phyloP scores from a whole-genome alignment of 2,329 filamentous ascomycete genomes.

The Ophiostoma ulmi region DNA sequence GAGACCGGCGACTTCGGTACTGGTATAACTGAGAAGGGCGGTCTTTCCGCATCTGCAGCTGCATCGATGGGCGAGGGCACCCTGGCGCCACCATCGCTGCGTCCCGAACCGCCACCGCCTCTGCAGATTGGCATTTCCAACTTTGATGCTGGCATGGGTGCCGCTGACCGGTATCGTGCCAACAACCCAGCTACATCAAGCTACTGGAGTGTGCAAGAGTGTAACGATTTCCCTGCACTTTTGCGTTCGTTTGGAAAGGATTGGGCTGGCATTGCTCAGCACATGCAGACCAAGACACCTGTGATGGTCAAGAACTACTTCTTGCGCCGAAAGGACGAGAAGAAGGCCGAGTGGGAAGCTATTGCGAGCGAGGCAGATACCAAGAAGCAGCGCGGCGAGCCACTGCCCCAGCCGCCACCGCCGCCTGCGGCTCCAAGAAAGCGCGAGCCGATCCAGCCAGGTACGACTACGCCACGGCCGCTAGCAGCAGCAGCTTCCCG shows the following conservation, averaged over 20 bases:
- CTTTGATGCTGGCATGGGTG: constrained; percentile 45
- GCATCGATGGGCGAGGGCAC: constrained; percentile 42
- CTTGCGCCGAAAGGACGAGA: constrained; percentile 52
- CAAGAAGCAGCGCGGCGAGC: constrained; percentile 52
- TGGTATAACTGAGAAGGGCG: constrained; percentile 16
- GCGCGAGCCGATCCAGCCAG: constrained; percentile 6
- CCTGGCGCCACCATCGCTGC: constrained; percentile 53
- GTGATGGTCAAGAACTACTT: constrained; percentile 80
- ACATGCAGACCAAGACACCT: constrained; percentile 78
- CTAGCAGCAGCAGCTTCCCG: constrained; percentile 24
- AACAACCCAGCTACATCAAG: constrained; percentile 57
- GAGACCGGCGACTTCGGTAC: background rate
- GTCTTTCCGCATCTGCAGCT: constrained; percentile 27
- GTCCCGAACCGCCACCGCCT: constrained; percentile 49
- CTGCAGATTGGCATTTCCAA: constrained; percentile 45
- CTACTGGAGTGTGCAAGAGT: constrained; percentile 82
- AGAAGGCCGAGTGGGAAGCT: constrained; percentile 54
- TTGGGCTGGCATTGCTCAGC: constrained; percentile 66
- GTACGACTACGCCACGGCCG: constrained; percentile 19
- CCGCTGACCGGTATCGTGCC: constrained; percentile 43
- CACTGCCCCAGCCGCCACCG: constrained; percentile 55
- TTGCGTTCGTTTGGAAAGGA: constrained; percentile 73
- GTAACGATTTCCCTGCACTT: constrained; percentile 68
- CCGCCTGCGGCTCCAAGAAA: constrained; percentile 36
- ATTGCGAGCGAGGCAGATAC: constrained; percentile 57